Evolutionary conservation across 1,284 basidiomycete species (phyloP), one percentile per base, ranked within the genome.

Genomic region (Sphaerobolus stellatus): DNA sequence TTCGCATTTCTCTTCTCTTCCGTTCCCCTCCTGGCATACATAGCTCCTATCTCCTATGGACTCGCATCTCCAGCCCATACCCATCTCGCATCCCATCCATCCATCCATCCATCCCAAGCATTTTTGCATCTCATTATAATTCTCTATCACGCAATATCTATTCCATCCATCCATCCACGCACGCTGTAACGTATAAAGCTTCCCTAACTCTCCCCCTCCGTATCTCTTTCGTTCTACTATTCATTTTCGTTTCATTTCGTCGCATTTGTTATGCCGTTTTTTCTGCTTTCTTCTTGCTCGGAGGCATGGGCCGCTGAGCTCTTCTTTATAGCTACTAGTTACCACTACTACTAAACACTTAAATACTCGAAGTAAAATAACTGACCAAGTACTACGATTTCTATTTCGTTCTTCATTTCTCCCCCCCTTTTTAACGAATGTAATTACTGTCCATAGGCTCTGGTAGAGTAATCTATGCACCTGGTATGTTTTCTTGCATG

Each of bases 61-160:
- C 41, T 24, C 41, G 20, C 13, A 43, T 43, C 41, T 24, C 41
- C 28, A 43, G 22, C 22, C 41, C 20, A 43, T 43, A 20, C 28
- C 22, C 41, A 43, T 43, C 41, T 43, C 28, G 41, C 41, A 43
- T 43, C 41, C 28, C 41, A 43, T 24, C 20, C 41, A 43, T 43
- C 22, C 28, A 43, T 43, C 41, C n/a, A 43, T 27, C 28, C 41
- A 43, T 43, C 28, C 41, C 41, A 43, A 43, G 22, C 41, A 11
- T 14, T 43, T 14, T 3, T 11, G 22, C 41, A 24, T 18, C 5
- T 27, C 20, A 14, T 43, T 43, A 14, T 24, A 18, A 43, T 22
- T 43, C 41, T 43, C 11, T n/a, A n/a, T n/a, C n/a, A n/a, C n/a
- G n/a, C n/a, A n/a, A n/a, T n/a, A n/a, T n/a, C n/a, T n/a, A n/a